Evolutionary conservation across 768 basidiomycete genomes (phyloP).

Genomic region (Lactarius tabidus): DNA sequence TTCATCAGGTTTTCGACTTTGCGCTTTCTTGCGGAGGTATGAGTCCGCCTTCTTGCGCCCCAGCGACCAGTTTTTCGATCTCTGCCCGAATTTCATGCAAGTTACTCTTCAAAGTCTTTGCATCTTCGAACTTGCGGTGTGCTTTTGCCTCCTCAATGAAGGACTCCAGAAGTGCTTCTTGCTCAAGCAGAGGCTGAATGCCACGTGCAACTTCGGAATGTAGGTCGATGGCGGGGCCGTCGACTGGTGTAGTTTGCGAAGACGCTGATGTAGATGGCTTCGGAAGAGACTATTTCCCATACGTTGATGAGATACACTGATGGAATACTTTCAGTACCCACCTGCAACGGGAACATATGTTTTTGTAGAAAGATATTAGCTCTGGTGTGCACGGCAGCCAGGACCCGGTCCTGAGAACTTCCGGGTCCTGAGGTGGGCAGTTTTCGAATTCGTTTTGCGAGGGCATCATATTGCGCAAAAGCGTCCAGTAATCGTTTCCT

Average conservation of each 20-base stretch:
- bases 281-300: conserved; percentile 39
- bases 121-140: conserved; percentile 94
- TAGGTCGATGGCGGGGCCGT: conserved; percentile 43
- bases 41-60: conserved; percentile 27
- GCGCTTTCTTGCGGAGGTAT: conserved; percentile 2
- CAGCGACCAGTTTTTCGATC: conserved; percentile 63
- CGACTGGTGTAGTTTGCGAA: conserved; percentile 25
- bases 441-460: conserved; percentile 79
- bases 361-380: conserved; percentile 82
- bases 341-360: conserved; percentile 86
- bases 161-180: conserved; percentile 85
- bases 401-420: conserved; percentile 79
- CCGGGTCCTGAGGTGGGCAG: conserved; percentile 61
- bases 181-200: conserved; percentile 88
- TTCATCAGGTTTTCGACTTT: conserved; percentile 8
- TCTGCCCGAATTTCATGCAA: conserved; percentile 79
- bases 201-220: conserved; percentile 67
- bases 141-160: conserved; percentile 89
- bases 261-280: conserved; percentile 40
- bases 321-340: conserved; percentile 30
- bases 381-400: conserved; percentile 71
- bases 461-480: conserved; percentile 83
- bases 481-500: conserved; percentile 82
- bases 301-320: background rate
- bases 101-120: conserved; percentile 74